phyloP scores from a whole-genome alignment of 805 yeast genomes.

The Monosporozyma solicola region DNA sequence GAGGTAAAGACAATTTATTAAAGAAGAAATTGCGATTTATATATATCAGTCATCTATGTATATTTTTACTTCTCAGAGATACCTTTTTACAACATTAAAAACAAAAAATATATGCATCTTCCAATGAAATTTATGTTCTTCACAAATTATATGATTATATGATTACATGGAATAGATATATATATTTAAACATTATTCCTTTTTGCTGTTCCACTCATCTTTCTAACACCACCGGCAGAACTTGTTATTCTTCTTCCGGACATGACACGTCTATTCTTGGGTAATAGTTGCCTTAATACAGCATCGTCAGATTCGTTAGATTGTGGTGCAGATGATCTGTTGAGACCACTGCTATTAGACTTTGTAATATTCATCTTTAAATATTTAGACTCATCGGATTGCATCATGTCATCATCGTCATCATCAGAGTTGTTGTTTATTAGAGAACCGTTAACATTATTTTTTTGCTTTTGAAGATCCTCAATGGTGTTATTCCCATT shows the following conservation, averaged over 20 bases:
- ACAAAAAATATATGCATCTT: not conserved
- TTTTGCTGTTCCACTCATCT: slow-evolving; percentile 27
- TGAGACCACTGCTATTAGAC: slow-evolving; percentile 6
- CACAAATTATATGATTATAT: not conserved
- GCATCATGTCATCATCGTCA: slow-evolving; percentile 9
- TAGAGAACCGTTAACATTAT: slow-evolving; percentile 3
- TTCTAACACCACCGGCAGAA: slow-evolving; percentile 27
- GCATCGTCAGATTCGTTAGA: slow-evolving; percentile 13
- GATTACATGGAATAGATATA: not conserved
- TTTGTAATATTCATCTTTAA: slow-evolving; percentile 18
- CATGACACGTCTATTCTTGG: slow-evolving; percentile 23
- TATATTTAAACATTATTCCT: slow-evolving; percentile 5
- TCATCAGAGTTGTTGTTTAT: slow-evolving; percentile 12
- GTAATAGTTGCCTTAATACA: slow-evolving; percentile 22
- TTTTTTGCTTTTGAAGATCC: slow-evolving; percentile 18
- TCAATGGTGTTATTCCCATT: slow-evolving; percentile 29
- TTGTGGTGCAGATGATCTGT: slow-evolving; percentile 5
- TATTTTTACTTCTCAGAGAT: not conserved
- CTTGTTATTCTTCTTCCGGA: slow-evolving; percentile 30
- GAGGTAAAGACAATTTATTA: not conserved
- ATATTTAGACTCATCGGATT: slow-evolving; percentile 15
- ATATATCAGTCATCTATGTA: not conserved
- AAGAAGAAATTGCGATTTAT: not conserved
- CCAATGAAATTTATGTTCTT: not conserved
- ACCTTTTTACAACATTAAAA: not conserved